Evolutionary conservation across 2,329 filamentous ascomycete genomes (phyloP), one percentile per base, ranked within the genome.

Genomic region (Ophiocordyceps camponoti-saundersi): DNA sequence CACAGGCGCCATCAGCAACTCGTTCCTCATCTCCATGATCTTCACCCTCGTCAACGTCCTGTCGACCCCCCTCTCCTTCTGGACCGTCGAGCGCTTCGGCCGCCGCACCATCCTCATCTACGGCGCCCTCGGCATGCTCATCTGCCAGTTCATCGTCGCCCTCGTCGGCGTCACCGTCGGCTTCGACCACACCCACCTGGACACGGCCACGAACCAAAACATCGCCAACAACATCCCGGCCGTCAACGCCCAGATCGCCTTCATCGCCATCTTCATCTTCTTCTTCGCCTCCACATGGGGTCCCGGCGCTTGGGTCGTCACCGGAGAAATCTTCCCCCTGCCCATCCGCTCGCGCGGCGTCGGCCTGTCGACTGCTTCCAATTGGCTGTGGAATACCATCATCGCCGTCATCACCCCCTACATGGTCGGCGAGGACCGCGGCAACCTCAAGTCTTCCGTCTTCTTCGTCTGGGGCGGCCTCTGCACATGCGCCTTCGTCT

Each of bases 241-340:
- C 32, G 72, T 75, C 56, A 71, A 75, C 55, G 77, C 82, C 45
- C 80, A 89, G 72, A 87, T 94, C 53, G 78, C 85, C 50, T 92
- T 93, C 69, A 92, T 92, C 60, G 83, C 80, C 68, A 80, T 94
- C 70, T 92, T 88, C 74, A 89, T 94, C 72, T 88, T 86, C 75
- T 90, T 82, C 74, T 94, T 94, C 63, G 87, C 87, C 50, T 80
- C 76, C 49, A 94, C 87, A 52, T 94, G 86, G 87, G 87, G 87
- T 46, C 85, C 86, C 7, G 82, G 79, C 45, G 75, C 83, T 46
- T 88, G 82, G 83, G 77, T 82, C 47, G 75, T 93, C 55, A 89
- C 92, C 57, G 87, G 87, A 61, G 87, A 95, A 70, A 83, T 92
- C 65, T 94, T 84, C 77, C 86, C 87, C 48, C 77, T 94, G 47